phyloP scores from a whole-genome alignment of 192 early-diverging fungal species.

The Rhizophlyctis rosea region DNA sequence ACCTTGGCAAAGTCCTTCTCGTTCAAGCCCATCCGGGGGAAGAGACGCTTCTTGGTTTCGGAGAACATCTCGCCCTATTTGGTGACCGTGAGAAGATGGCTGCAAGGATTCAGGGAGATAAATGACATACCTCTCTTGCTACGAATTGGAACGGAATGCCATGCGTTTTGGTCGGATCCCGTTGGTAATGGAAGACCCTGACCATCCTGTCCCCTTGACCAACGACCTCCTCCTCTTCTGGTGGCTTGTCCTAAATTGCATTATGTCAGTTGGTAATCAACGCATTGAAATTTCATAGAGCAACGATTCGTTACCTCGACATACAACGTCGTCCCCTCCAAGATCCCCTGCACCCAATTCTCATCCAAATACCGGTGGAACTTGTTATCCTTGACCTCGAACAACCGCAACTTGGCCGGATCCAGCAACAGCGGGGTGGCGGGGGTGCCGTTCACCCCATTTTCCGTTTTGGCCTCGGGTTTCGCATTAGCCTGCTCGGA shows the following conservation, averaged over 20 bases:
- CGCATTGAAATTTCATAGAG: too few relatives aligned
- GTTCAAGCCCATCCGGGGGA: constrained; percentile 65
- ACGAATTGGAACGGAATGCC: constrained; percentile 70
- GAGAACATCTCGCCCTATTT: constrained; percentile 61
- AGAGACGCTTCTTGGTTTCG: constrained; percentile 72
- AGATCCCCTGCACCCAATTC: neutral
- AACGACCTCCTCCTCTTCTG: constrained; percentile 8
- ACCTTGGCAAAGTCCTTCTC: constrained; percentile 80
- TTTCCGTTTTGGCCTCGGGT: too few relatives aligned
- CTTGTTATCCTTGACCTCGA: neutral
- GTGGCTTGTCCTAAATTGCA: constrained; percentile 10
- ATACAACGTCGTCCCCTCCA: neutral
- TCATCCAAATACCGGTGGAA: neutral
- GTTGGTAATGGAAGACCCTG: constrained; percentile 74
- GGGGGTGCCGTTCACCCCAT: too few relatives aligned
- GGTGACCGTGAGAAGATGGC: constrained; percentile 10
- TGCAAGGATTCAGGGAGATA: too few relatives aligned
- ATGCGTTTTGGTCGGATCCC: constrained; percentile 65
- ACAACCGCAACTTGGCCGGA: neutral
- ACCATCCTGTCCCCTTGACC: constrained; percentile 47
- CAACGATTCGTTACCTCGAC: neutral
- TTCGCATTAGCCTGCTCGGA: too few relatives aligned
- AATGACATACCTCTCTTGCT: neutral
- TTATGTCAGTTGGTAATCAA: too few relatives aligned
- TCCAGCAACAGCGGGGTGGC: too few relatives aligned